phyloP scores from a whole-genome alignment of 169 alveolate species.

The Sarcocystis neurona region DNA sequence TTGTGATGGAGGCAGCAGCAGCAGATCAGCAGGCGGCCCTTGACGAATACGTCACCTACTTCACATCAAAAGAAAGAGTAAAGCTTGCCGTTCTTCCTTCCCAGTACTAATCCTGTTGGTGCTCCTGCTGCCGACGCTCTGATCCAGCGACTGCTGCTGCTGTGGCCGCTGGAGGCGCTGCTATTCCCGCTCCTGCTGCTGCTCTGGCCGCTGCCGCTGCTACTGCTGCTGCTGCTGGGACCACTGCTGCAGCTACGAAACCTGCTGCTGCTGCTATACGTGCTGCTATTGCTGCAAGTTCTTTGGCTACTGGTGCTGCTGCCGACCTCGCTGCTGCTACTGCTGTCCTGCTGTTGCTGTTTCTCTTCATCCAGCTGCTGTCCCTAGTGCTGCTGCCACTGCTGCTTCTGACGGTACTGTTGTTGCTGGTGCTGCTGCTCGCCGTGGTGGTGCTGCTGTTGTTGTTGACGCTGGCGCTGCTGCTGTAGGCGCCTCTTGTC shows the following conservation, averaged over 20 bases:
- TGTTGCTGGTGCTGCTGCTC: too few species aligned
- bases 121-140: neutral
- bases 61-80: conserved; percentile 49
- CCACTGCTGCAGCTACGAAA: neutral
- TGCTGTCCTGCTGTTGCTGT: neutral
- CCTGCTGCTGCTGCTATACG: neutral
- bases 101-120: too few species aligned
- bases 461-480: too few species aligned
- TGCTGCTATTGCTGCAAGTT: neutral
- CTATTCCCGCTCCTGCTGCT: neutral
- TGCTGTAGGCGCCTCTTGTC: too few species aligned
- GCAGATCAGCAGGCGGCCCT: conserved; percentile 51
- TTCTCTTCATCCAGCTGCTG: too few species aligned
- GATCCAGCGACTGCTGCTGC: neutral
- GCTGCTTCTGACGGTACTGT: too few species aligned
- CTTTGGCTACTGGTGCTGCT: neutral
- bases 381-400: too few species aligned
- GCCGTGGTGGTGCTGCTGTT: too few species aligned
- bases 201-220: neutral
- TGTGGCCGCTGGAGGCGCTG: neutral
- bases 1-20: conserved; percentile 42
- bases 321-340: neutral
- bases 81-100: neutral
- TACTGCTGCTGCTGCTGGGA: neutral
- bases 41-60: conserved; percentile 44